A percentile compares a stretch with the other conserved stretches of the same genome.
Conservation (phyloP, 2,329 filamentous ascomycete species). For the Aspergillus brunneoviolaceus region DNA sequence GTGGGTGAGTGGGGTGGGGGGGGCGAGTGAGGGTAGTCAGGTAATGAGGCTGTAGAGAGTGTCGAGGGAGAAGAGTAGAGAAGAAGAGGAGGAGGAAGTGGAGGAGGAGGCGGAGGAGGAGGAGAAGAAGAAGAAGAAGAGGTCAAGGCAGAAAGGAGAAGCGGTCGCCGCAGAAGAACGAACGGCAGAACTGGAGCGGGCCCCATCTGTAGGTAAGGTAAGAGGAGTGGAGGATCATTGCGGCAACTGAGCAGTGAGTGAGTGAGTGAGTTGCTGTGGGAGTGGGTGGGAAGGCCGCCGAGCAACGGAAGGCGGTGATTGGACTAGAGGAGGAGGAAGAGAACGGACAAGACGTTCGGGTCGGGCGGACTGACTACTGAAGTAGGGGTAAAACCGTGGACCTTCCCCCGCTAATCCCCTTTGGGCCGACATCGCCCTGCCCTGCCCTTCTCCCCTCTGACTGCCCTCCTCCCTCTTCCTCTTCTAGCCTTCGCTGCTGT, state of each 20-base stretch:
- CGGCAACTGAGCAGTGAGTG: slow-evolving; percentile 15
- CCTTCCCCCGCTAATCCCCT: slow-evolving; percentile 31
- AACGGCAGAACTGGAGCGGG: slow-evolving; percentile 25
- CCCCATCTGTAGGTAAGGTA: slow-evolving; percentile 11
- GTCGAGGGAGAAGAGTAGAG: slow-evolving; percentile 12
- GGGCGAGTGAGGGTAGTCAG: not conserved
- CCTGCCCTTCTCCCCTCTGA: not conserved
- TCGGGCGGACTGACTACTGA: slow-evolving; percentile 25
- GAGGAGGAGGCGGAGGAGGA: slow-evolving; percentile 16
- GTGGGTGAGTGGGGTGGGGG: not conserved
- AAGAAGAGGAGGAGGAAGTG: slow-evolving; percentile 18
- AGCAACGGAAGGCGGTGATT: slow-evolving; percentile 31
- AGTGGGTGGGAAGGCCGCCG: slow-evolving; percentile 36
- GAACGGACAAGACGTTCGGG: slow-evolving; percentile 20
- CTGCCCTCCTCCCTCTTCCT: slow-evolving; percentile 28
- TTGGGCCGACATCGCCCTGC: slow-evolving; percentile 16
- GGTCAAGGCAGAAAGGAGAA: slow-evolving; percentile 35
- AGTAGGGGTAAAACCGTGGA: not conserved
- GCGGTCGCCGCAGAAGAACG: slow-evolving; percentile 30
- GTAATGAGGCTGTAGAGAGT: slow-evolving; percentile 11
- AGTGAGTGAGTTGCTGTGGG: no score
- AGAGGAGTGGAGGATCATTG: slow-evolving; percentile 26
- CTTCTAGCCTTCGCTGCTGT: slow-evolving; percentile 29
- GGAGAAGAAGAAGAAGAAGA: slow-evolving; percentile 20
- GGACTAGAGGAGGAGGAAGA: slow-evolving; percentile 38